Base-by-base conservation (phyloP, 768 basidiomycete genomes). In the Neoboletus subvelutipes region DNA sequence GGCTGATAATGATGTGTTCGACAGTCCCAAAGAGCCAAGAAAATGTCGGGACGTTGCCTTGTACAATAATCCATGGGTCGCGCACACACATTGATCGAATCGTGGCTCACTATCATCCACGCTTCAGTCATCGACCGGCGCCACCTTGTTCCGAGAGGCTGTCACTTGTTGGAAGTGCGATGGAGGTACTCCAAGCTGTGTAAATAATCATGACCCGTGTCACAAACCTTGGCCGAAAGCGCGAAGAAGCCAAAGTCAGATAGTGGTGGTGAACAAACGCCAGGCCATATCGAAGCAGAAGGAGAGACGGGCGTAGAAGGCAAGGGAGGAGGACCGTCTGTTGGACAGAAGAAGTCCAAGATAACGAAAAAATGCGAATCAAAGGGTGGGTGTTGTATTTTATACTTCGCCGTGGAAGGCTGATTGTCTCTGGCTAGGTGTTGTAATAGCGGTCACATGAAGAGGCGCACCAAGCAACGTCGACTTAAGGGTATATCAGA, bases 161-260 rank as follows among this genome's bases (percentile, higher is more conserved):
- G 10, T 45, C 29, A 20, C 20, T 18, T 45, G 28, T 29, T 45
- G 45, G 10, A 10, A 29, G 10, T 45, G 28, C 45, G 18, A 45
- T 11, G 45, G 11, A 10, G n/a, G 45, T 13, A 29, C 31, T 33
- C 11, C 31, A 9, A 24, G 22, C 6, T 15, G 41, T 7, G 22
- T 13, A 20, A n/a, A 31, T n/a, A 20, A n/a, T 31, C 45, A 91
- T 91, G 90, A 90, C 90, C 12, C 82, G 90, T 45, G 75, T 85
- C 55, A 90, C 90, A 10, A 85, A 83, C 63, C 79, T 90, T 69
- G 86, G 85, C n/a, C 78, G 80, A 52, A 92, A 92, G 68, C 76
- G 90, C 48, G 31, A 86, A 83, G 5, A 3, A 33, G 33, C 33
- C 31, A 33, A 33, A 12, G 11, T 12, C 31, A 79, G 62, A 78